Conservation (phyloP, 2,329 filamentous ascomycete genomes). For the Alternaria consortialis region DNA sequence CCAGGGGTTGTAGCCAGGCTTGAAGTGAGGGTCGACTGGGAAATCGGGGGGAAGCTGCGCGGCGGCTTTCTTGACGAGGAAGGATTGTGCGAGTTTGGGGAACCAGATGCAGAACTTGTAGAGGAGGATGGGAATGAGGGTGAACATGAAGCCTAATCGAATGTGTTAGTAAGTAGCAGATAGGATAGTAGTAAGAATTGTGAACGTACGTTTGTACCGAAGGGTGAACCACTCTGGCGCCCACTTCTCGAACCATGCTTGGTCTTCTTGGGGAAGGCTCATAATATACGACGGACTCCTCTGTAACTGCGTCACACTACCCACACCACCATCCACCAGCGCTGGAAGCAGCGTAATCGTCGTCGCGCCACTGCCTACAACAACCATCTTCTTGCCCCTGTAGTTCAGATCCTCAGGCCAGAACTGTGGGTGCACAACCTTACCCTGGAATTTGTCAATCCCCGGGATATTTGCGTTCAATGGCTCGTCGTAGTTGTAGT, state of each 20-base stretch:
- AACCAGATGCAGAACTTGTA: conserved; percentile 63
- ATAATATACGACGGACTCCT: conserved; percentile 73
- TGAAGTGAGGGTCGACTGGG: conserved; percentile 56
- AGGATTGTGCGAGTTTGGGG: conserved; percentile 56
- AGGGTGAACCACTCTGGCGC: conserved; percentile 61
- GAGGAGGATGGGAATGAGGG: conserved; percentile 60
- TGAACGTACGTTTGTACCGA: conserved; percentile 55
- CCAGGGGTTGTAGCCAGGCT: conserved; percentile 62
- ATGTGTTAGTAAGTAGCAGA: not conserved
- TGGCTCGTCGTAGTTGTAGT: conserved; percentile 76
- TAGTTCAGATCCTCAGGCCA: conserved; percentile 77
- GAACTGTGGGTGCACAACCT: conserved; percentile 75
- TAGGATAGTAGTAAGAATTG: not conserved
- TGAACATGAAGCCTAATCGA: conserved; percentile 55
- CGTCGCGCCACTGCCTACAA: conserved; percentile 82
- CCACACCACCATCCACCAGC: conserved; percentile 69
- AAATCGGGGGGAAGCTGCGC: conserved; percentile 61
- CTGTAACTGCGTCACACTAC: conserved; percentile 80
- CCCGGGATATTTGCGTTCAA: conserved; percentile 70
- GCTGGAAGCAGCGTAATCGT: conserved; percentile 79
- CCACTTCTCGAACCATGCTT: conserved; percentile 47
- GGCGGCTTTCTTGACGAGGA: conserved; percentile 59
- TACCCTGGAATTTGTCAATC: conserved; percentile 70
- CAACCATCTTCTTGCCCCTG: conserved; percentile 70
- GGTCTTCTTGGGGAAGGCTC: conserved; percentile 57